Evolutionary conservation across 148 eudicot species (phyloP), one percentile per base, ranked within the genome.

Genomic region (Drosera capensis): DNA sequence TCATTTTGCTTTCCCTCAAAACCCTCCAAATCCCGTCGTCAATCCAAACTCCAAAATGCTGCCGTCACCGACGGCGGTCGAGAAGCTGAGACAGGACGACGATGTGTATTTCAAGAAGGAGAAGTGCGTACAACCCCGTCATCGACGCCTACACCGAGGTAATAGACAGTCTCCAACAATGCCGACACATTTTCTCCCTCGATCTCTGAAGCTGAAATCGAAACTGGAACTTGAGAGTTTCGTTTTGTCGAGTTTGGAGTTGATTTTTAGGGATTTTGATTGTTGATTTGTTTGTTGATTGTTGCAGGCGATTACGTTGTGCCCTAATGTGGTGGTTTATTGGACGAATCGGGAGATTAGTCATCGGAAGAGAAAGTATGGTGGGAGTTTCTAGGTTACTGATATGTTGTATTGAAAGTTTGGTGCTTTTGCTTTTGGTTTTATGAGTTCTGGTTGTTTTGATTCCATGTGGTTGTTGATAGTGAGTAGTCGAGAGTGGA

Each of bases 111-210:
- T 82, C 64, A 67, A 64, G 26, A 82, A 79, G 51, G 46, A 60
- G 4, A 64, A 75, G 7, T 73, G 75, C n/a, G 72, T n/a, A n/a
- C n/a, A n/a, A 63, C 20, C 84, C 94, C 28, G 96, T 94, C 40
- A 86, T 86, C 45, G 85, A 79, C 71, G 96, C 96, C 20, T 86
- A 82, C 31, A 86, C 96, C 3, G 85, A 71, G 86, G 95, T 37
- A 29, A 34, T 8, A 1, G 31, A 9, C 4, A 28, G 31, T 28
- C 31, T 3, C 4, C 31, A 28, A 28, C 9, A 3, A 3, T 28
- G 31, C 9, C 4, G 4, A n/a, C 9, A 24, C 28, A 7, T 5
- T 23, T n/a, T n/a, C n/a, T n/a, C n/a, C n/a, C n/a, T n/a, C n/a
- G n/a, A n/a, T n/a, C n/a, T n/a, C n/a, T n/a, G n/a, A n/a, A n/a